Evolutionary conservation across 2,329 filamentous ascomycete species (phyloP).

Genomic region (Tetracladium maxilliforme): DNA sequence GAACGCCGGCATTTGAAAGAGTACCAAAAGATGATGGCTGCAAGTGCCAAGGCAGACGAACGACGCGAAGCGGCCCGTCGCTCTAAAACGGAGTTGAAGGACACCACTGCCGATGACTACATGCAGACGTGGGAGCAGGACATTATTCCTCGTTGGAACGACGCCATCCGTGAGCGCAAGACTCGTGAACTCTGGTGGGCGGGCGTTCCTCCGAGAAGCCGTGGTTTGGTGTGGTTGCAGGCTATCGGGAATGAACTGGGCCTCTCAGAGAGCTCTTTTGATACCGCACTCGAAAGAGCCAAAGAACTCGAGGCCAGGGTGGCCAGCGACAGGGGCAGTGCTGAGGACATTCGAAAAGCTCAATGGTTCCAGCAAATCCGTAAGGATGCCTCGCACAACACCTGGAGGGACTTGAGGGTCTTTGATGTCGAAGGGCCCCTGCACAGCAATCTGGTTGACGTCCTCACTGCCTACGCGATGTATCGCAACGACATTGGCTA

Average conservation of each 20-base stretch:
- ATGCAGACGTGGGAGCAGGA: constrained; percentile 61
- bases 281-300: constrained; percentile 55
- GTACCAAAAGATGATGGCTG: constrained; percentile 71
- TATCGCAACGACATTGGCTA: constrained; percentile 75
- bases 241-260: constrained; percentile 63
- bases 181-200: constrained; percentile 74
- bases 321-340: constrained; percentile 10
- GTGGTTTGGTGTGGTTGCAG: constrained; percentile 53
- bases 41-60: constrained; percentile 42
- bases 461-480: constrained; percentile 67
- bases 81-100: constrained; percentile 32
- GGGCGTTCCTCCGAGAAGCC: constrained; percentile 56
- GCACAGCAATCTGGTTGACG: constrained; percentile 52
- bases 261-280: constrained; percentile 51
- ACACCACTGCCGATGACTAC: constrained; percentile 35
- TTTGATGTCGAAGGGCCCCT: constrained; percentile 45
- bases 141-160: constrained; percentile 62
- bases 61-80: constrained; percentile 37
- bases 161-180: constrained; percentile 50
- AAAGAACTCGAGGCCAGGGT: constrained; percentile 36
- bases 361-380: constrained; percentile 50
- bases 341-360: constrained; percentile 37
- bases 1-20: constrained; percentile 79
- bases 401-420: constrained; percentile 59
- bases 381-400: constrained; percentile 47